Evolutionary conservation across 2,329 filamentous ascomycete species (phyloP).

Genomic region (Penicillium nordicum): DNA sequence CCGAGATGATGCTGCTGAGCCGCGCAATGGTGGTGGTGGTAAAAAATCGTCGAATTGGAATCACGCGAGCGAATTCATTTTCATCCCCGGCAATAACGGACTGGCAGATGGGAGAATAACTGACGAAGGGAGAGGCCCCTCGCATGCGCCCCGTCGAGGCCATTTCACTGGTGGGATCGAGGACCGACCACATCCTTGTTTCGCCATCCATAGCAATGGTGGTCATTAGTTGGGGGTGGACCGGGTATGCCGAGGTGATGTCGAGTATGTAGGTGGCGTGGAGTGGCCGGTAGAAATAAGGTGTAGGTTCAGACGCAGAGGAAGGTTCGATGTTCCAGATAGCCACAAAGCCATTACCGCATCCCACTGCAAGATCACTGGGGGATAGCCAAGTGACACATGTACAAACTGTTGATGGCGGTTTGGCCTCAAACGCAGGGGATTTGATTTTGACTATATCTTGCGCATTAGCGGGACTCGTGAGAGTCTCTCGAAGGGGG

Average conservation of each 20-base stretch:
- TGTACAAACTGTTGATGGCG: conserved; percentile 54
- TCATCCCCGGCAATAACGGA: conserved; percentile 55
- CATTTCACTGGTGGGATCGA: conserved; percentile 46
- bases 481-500: neutral
- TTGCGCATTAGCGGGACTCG: neutral
- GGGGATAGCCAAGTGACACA: conserved; percentile 57
- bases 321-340: conserved; percentile 48
- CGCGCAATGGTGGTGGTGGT: conserved; percentile 48
- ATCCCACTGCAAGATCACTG: conserved; percentile 53
- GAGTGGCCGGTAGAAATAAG: conserved; percentile 37
- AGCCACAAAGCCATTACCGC: conserved; percentile 55
- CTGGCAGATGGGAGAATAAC: conserved; percentile 56
- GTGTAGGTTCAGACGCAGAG: conserved; percentile 20
- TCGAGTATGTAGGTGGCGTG: conserved; percentile 41
- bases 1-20: conserved; percentile 38
- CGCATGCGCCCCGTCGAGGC: conserved; percentile 49
- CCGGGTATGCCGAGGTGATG: conserved; percentile 51
- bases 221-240: conserved; percentile 51
- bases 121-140: conserved; percentile 47
- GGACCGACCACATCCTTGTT: conserved; percentile 53
- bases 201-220: conserved; percentile 56
- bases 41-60: conserved; percentile 53
- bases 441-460: conserved; percentile 41
- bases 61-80: conserved; percentile 49
- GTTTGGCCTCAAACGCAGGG: conserved; percentile 50